Evolutionary conservation across 495 filamentous ascomycete genomes (phyloP).

Genomic region (Trichocladium uniseriatum): DNA sequence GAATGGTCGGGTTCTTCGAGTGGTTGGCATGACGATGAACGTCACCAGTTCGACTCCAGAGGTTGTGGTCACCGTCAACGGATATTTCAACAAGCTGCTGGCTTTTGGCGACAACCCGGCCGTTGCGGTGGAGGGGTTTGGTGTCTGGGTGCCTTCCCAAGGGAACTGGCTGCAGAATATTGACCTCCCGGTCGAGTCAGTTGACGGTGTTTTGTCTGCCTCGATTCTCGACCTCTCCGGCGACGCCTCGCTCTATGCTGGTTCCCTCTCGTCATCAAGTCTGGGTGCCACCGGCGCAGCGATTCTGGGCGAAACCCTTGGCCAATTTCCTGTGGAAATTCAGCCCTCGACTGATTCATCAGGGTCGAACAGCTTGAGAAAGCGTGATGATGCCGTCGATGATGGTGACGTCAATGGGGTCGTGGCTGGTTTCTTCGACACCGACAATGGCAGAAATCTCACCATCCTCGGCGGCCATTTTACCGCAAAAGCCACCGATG

Average conservation of each 20-base stretch:
- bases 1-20: conserved; percentile 62
- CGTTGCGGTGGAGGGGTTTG: conserved; percentile 63
- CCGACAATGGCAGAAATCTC: conserved; percentile 56
- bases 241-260: conserved; percentile 60
- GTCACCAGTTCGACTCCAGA: conserved; percentile 61
- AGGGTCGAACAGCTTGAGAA: conserved; percentile 34
- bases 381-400: conserved; percentile 43
- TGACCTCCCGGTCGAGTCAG: conserved; percentile 50
- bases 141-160: conserved; percentile 85
- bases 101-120: conserved; percentile 53
- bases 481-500: conserved; percentile 56
- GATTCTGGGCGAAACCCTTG: conserved; percentile 43
- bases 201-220: conserved; percentile 63
- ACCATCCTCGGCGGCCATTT: conserved; percentile 90
- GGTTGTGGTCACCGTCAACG: conserved; percentile 67
- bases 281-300: conserved; percentile 61
- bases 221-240: conserved; percentile 50
- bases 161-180: conserved; percentile 86
- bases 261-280: conserved; percentile 62
- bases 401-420: conserved; percentile 51
- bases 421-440: conserved; percentile 68
- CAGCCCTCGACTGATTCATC: conserved; percentile 29
- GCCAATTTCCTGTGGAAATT: conserved; percentile 54
- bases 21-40: conserved; percentile 75
- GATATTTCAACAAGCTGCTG: conserved; percentile 64